Evolutionary conservation across 2,329 filamentous ascomycete genomes (phyloP), one percentile per base, ranked within the genome.

Genomic region (Sporothrix brasiliensis): DNA sequence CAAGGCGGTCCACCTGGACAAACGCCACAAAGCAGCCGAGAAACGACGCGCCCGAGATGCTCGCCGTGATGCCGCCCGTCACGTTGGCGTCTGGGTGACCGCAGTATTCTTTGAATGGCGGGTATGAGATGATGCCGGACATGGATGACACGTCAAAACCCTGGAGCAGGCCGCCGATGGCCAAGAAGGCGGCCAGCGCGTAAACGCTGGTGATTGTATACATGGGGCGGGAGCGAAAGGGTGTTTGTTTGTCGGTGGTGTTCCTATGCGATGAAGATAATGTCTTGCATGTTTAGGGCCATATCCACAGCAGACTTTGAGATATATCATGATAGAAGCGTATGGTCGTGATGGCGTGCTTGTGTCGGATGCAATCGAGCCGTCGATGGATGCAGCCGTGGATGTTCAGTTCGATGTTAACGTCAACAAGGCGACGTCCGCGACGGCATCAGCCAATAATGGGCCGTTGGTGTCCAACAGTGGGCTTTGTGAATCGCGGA

Each of bases 121-220:
- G 21, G 21, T 65, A 65, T 0, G 44, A 50, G 14, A 65, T 65
- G 4, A 65, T 65, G 21, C 61, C 61, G 44, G 61, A 65, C 61
- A 65, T 65, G 61, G 53, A 65, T 14, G 61, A 65, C 21, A 65
- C 61, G 24, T 65, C 61, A 65, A 65, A 65, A 44, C 61, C 61
- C 21, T 65, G 61, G 3, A 65, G 44, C 41, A 65, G 5, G 4
- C 61, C 61, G 21, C 61, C 61, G 7, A 65, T 65, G 41, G 61
- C 61, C 61, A 65, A 24, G 21, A 65, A 65, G 14, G 41, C 61
- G 24, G 61, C 61, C 16, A 65, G 44, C 11, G 61, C 61, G 41
- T 65, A 65, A 14, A 49, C 61, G 44, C 50, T 65, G 41, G 61
- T 65, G 41, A 65, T 65, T 14, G 61, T 65, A 44, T 65, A 65